Evolutionary conservation across 2,329 filamentous ascomycete species (phyloP), one percentile per base, ranked within the genome.

Genomic region (Penicillium hesseltinei): DNA sequence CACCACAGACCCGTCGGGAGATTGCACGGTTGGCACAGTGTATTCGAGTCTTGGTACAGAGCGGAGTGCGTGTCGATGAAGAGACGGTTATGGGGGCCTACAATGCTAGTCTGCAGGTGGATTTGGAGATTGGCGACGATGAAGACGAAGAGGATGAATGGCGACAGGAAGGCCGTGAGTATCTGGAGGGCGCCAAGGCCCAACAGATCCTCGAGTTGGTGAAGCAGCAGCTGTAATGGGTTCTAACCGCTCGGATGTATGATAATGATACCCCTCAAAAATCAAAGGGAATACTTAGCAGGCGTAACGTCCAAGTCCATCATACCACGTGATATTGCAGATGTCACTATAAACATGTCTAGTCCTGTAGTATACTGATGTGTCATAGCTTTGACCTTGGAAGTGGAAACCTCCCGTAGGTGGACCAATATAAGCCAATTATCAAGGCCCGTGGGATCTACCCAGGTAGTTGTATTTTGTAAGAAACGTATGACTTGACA

Each of bases 1-100:
- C 85, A 23, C 78, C 85, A 2, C 85, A 86, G 49, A 93, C 91
- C 17, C 86, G 94, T 80, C 84, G 88, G 61, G 94, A 97, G 80
- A 97, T 99, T 75, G 87, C 91, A 17, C 82, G 92, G 58, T 82
- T 97, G 45, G 83, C 89, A 36, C 90, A 90, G 23, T 89, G 94
- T 56, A 89, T 99, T 55, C 84, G 87, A 56, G 88, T 91, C 1
- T 77, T 99, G 58, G 90, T 96, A 2, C 89, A 95, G 72, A 86
- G 88, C 44, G 90, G 91, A 0, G 78, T 94, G 43, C 85, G 87
- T 57, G 91, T 99, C 29, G 94, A 97, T 66, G 93, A 97, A 77
- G 91, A 94, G 43, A 92, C 87, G 72, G 89, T 97, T 23, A 88
- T 86, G 66, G 86, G 81, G 67, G 91, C 89, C 0, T 99, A 97